Percentiles rank a stretch among this genome's conserved stretches.
phyloP scores from a whole-genome alignment of 345 rosid genomes.

The Mangifera indica region DNA sequence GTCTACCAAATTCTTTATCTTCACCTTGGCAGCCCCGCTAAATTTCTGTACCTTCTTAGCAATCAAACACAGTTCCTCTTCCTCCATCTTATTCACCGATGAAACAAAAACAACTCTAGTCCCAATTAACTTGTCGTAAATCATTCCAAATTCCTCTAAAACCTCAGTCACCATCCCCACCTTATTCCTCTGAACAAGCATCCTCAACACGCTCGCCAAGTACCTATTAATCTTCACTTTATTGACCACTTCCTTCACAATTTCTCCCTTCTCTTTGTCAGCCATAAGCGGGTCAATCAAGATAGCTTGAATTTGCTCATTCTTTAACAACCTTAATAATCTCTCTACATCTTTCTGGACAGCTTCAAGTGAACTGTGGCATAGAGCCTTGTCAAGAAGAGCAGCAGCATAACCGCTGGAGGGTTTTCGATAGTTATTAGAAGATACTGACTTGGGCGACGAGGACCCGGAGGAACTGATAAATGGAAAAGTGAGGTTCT shows the following conservation, averaged over 20 bases:
- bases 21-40: constrained; percentile 35
- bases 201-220: constrained; percentile 48
- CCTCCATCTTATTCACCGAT: constrained; percentile 30
- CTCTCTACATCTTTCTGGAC: constrained; percentile 48
- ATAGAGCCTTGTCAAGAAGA: constrained; percentile 53
- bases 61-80: constrained; percentile 27
- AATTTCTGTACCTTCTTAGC: constrained; percentile 25
- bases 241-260: constrained; percentile 41
- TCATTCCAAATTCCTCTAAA: constrained; percentile 61
- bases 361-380: constrained; percentile 43
- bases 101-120: constrained; percentile 25
- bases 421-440: constrained; percentile 42
- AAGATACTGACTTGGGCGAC: constrained; percentile 20
- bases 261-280: constrained; percentile 35
- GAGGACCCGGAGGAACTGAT: constrained; percentile 23
- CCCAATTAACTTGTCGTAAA: constrained; percentile 42
- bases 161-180: constrained; percentile 48
- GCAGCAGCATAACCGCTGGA: constrained; percentile 77
- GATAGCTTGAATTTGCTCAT: constrained; percentile 22
- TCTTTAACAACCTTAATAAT: constrained; percentile 32
- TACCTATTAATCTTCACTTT: constrained; percentile 41
- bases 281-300: constrained; percentile 39
- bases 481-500: constrained; percentile 23
- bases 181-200: constrained; percentile 48
- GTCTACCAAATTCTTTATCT: constrained; percentile 31